These are phyloP conservation scores for Geotrichum australiense DNA, from an alignment of 1,139 yeast genomes.

Conservation along the genomic window DNA sequence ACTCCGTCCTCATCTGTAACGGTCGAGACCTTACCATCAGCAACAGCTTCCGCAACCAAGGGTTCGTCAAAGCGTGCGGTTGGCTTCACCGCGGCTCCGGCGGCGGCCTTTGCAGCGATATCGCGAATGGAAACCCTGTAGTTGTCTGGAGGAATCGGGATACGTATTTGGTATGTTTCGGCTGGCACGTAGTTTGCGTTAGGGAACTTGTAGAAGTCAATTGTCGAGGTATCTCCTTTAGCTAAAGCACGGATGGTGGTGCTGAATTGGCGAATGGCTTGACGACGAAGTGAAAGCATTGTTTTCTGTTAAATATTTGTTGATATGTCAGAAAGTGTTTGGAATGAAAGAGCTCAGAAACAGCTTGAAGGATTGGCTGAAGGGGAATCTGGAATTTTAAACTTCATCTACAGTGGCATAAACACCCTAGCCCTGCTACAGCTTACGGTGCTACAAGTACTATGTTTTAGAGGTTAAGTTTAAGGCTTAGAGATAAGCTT, in stretches of 20 bases:
- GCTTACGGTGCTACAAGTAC: no score
- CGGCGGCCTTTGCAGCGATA: slow-evolving; percentile 7
- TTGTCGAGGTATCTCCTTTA: slow-evolving; percentile 38
- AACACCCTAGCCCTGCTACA: no score
- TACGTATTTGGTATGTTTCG: slow-evolving; percentile 28
- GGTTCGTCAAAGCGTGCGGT: slow-evolving; percentile 23
- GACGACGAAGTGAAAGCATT: no score
- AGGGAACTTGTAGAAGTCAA: slow-evolving; percentile 40
- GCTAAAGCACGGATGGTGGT: slow-evolving; percentile 27
- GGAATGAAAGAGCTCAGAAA: no score
- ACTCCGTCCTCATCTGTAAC: slow-evolving; percentile 15
- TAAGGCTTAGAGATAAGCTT: no score
- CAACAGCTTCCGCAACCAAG: slow-evolving; percentile 22
- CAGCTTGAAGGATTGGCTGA: no score
- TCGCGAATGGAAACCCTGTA: slow-evolving; percentile 13
- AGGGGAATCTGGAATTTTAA: no score
- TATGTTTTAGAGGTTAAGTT: no score
- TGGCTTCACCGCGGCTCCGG: slow-evolving; percentile 13
- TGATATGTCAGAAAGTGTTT: no score
- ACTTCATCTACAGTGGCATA: no score
- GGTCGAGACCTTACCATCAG: slow-evolving; percentile 20
- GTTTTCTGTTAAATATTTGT: no score
- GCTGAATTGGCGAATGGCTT: slow-evolving; percentile 12
- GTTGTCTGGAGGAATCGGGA: slow-evolving; percentile 37
- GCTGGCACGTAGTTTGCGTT: slow-evolving; percentile 25